Base-by-base conservation (phyloP, 2,329 filamentous ascomycete species). In the Chaetomiaceae sp. region DNA sequence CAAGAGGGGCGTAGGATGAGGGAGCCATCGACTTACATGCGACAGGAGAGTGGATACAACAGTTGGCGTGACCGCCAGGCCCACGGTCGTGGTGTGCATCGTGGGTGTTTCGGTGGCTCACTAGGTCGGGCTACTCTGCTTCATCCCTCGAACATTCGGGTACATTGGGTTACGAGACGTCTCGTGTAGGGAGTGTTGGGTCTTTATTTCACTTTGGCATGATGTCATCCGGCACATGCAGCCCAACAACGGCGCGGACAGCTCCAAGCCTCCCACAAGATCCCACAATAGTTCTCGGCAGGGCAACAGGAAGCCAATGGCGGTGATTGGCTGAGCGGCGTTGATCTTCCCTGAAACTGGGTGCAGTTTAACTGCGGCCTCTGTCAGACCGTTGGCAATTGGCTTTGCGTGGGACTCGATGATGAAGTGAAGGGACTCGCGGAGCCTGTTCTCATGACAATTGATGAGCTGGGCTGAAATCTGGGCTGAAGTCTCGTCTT, bases 1-100 rank as follows among this genome's bases (percentile, higher is more conserved):
- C n/a, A n/a, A n/a, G n/a, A n/a, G n/a, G n/a, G n/a, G n/a, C n/a
- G n/a, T n/a, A n/a, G n/a, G n/a, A n/a, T n/a, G n/a, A n/a, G n/a
- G n/a, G n/a, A n/a, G 16, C 39, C 19, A 21, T 48, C 2, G 38
- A 72, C 83, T 61, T 77, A 91, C 88, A 76, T 97, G 93, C 52
- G 85, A 85, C 61, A 97, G 75, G 56, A 92, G 84, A 13, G 92
- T 96, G 58, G 87, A 85, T 50, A 97, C 78, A 41, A 95, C 87
- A 3, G 87, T 90, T 12, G 93, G 92, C 56, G 90, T 89, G 48
- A 96, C 86, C 44, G 90, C 90, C 58, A 89, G 79, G 51, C 85
- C 83, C 54, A 97, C 85, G 13, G 87, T 83, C 34, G 92, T 78
- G 16, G 90, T 95, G 69, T 88, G 91, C 62, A 93, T 79, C 10